Base-by-base conservation (phyloP, 2,329 filamentous ascomycete species). In the Fusarium kyushuense region DNA sequence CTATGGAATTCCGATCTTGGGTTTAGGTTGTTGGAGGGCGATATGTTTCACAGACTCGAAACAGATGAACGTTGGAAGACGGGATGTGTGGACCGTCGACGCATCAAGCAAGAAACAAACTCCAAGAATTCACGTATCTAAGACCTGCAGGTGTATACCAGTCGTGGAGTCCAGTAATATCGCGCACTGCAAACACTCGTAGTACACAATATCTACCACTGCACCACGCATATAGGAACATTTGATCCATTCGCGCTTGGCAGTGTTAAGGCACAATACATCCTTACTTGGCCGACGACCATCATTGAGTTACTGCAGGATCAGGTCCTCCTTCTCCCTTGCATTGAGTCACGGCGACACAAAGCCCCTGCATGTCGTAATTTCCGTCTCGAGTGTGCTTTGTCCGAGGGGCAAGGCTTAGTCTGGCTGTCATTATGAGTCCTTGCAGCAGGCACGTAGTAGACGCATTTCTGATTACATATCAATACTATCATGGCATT, bases 21-120 rank as follows among this genome's bases (percentile, higher is more conserved):
- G 42, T 54, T 33, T 58, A 54, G 43, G 42, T 35, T 60, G 14
- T 47, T 43, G 49, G 55, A 58, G 61, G 61, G 65, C 17, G 30
- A 38, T 12, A 58, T 71, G 69, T 71, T 71, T 71, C 69, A 71
- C 45, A 40, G 49, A 51, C 25, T 58, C 41, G 45, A 65, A 49
- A 58, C 58, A 45, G 40, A 32, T 47, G 57, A 32, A 52, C 9
- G 32, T 53, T 54, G 36, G 25, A 41, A 45, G 33, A 63, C 30
- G 43, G 33, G 60, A 65, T 64, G 36, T 23, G 29, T 17, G 33
- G 17, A 42, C 32, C 38, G 35, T 30, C 51, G 56, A 52, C 46
- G 21, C 36, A 57, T 48, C 21, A 21, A 61, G 43, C 27, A 49
- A 65, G 36, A 54, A 21, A 36, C 21, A 65, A 47, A 43, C 54